These are phyloP conservation scores for Stemphylium lycopersici DNA, from an alignment of 2,329 filamentous ascomycete species.

Conservation along the genomic window DNA sequence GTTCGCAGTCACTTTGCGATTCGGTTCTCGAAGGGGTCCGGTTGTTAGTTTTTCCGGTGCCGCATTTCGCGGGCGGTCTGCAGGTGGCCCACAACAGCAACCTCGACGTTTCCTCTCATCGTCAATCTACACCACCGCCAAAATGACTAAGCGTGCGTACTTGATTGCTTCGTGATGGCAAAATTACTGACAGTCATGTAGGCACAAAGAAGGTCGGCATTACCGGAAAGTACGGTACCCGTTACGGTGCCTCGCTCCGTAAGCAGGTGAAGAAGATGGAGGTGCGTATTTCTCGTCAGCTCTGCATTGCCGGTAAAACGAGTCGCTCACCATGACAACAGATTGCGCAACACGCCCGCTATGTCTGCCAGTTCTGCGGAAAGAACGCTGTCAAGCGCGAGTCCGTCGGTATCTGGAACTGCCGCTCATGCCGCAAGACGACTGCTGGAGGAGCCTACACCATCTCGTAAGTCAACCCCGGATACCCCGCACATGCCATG, in stretches of 20 bases:
- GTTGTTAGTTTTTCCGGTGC: constrained; percentile 16
- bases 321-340: constrained; percentile 30
- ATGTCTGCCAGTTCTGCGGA: constrained; percentile 89
- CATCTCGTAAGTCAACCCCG: constrained; percentile 75
- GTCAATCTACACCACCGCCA: constrained; percentile 51
- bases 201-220: constrained; percentile 78
- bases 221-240: constrained; percentile 96
- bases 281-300: constrained; percentile 31
- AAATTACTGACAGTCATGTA: constrained; percentile 29
- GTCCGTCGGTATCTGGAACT: constrained; percentile 95
- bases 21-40: not conserved
- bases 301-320: constrained; percentile 9
- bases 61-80: constrained; percentile 6
- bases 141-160: constrained; percentile 58
- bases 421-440: constrained; percentile 93
- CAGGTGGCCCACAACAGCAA: constrained; percentile 12
- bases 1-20: not conserved
- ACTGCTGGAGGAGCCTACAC: constrained; percentile 93
- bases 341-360: constrained; percentile 97
- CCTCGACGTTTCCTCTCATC: constrained; percentile 26
- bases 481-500: not conserved
- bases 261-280: constrained; percentile 99
- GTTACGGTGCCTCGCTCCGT: constrained; percentile 98
- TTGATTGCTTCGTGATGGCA: constrained; percentile 4
- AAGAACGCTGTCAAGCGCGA: constrained; percentile 92